Base-by-base conservation (phyloP, 352 stramenopile genomes). In the Pythium dissotocum region DNA sequence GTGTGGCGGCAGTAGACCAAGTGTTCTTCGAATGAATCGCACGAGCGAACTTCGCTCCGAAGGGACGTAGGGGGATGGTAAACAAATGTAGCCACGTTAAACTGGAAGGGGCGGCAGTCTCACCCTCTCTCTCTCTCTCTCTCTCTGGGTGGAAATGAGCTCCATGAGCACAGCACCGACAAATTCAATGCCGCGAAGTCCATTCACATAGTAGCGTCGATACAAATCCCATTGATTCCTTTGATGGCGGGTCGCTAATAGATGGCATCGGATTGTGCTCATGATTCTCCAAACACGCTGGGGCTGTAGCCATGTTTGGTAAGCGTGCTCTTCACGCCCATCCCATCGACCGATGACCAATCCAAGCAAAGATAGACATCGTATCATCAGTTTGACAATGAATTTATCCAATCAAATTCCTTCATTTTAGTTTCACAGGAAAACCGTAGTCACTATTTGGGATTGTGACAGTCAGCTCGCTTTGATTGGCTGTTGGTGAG, bases 401-500 rank as follows among this genome's bases (percentile, higher is more conserved):
- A 33, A 56, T 75, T 75, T 61, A 16, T 42, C 69, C 63, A 75
- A 46, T 68, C 35, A 62, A 26, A 12, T 6, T 0, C 0, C 10
- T 32, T 12, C 0, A 21, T 64, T 67, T 62, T 58, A 64, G 8
- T 54, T 65, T 42, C 12, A 51, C 36, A 28, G 0, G 10, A 10
- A n/a, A 14, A 63, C 53, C 46, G 49, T 69, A 61, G 68, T 53
- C 66, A 68, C 54, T 72, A 51, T 56, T 38, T 2, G 1, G 33
- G 13, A 51, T 63, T 38, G 60, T 68, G 46, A 38, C 60, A 68
- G 36, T 6, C 24, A 30, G 26, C 6, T 6, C 14, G 18, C 8
- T 54, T n/a, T 67, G 61, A 74, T 70, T 74, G 68, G 68, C 51
- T 73, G n/a, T 26, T 64, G 21, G 14, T 56, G 46, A 49, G 28